Evolutionary conservation across 169 alveolate genomes (phyloP), one percentile per base, ranked within the genome.

Genomic region (Cardiosporidium cionae): DNA sequence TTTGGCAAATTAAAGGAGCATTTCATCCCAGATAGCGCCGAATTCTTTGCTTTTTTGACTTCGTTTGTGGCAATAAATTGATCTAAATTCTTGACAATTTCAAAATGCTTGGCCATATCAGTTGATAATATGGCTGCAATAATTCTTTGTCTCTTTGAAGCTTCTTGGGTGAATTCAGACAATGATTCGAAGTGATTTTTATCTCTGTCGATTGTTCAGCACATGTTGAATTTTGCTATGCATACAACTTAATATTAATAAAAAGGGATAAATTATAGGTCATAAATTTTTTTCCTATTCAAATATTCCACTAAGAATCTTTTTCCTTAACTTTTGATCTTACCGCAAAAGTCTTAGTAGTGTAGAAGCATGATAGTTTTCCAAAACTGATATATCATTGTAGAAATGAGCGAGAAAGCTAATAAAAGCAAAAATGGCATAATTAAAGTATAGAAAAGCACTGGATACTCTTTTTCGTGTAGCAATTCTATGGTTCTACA

Each of bases 21-120:
- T 3, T 66, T 9, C 5, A 16, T 29, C 72, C 28, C 7, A 3
- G 69, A 63, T n/a, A 16, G 69, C 69, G 9, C 16, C 66, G 16
- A n/a, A 9, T 9, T n/a, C 22, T 63, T 63, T 16, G 54, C 31
- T 16, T 66, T 16, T 66, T 52, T 7, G 62, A n/a, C n/a, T n/a
- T n/a, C n/a, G n/a, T n/a, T 9, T 9, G 9, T 68, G 16, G 9
- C 16, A 32, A 73, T 35, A 27, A 35, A 64, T 32, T 35, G 79
- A 52, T 77, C 36, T 33, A 70, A 35, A 67, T 77, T 53, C 22
- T 65, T 70, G 7, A 66, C 78, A 25, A 77, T 31, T 64, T 77
- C 78, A 58, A 77, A 77, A 73, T 77, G 83, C 35, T 69, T 65
- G 32, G 70, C 78, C 83, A 77, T 77, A n/a, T 77, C 83, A 2